Percentiles rank a stretch among this genome's conserved stretches.
These are phyloP conservation scores for Malus orientalis DNA, from an alignment of 306 rosid genomes.

Conservation along the genomic window DNA sequence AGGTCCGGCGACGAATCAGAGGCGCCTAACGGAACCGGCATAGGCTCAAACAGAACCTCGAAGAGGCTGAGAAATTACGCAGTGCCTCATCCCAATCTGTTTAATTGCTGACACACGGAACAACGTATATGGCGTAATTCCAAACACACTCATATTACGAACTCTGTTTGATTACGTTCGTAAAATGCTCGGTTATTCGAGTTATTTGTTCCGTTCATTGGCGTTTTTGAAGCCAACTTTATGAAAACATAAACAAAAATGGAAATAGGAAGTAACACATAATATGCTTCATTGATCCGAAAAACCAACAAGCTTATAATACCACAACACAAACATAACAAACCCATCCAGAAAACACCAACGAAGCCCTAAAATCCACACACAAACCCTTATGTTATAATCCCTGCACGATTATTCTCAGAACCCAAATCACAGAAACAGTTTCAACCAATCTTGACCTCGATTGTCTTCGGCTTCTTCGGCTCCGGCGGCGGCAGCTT, in stretches of 20 bases:
- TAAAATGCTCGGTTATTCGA: not conserved
- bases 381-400: not conserved
- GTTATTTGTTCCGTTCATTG: too few species aligned
- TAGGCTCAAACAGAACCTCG: not conserved
- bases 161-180: not conserved
- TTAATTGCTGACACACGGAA: constrained; percentile 22
- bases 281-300: not conserved
- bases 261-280: not conserved
- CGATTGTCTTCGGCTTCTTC: constrained; percentile 71
- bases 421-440: not conserved
- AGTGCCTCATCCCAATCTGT: constrained; percentile 14
- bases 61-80: constrained; percentile 7
- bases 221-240: not conserved
- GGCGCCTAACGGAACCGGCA: not conserved
- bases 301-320: not conserved
- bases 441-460: constrained; percentile 61
- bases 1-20: not conserved
- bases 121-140: not conserved
- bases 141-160: too few species aligned
- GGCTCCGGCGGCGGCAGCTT: constrained; percentile 95
- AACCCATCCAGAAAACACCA: not conserved
- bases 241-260: not conserved
- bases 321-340: not conserved
- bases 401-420: not conserved
- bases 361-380: not conserved